These are phyloP conservation scores for Yarrowia sp. DNA, from an alignment of 805 yeast genomes.

Conservation along the genomic window DNA sequence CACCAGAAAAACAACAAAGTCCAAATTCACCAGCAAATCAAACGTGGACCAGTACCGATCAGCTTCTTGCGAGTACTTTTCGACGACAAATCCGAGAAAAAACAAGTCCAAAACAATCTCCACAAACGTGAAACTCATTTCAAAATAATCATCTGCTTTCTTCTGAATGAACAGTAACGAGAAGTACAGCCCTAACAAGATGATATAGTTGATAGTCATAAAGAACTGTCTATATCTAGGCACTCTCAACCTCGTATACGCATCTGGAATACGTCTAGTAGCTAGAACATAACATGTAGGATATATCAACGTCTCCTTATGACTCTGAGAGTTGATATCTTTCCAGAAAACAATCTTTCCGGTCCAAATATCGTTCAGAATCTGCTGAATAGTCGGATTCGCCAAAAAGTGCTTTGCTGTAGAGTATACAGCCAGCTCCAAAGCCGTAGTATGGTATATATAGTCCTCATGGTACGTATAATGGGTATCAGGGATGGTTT, in stretches of 20 bases:
- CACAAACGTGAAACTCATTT: background rate
- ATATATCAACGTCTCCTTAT: slow-evolving; percentile 32
- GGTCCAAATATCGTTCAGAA: slow-evolving; percentile 37
- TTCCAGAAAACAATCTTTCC: slow-evolving; percentile 41
- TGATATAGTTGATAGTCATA: slow-evolving; percentile 8
- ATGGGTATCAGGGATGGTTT: background rate
- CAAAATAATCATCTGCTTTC: background rate
- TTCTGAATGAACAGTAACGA: slow-evolving; percentile 3
- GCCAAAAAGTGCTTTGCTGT: slow-evolving; percentile 36
- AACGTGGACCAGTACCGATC: slow-evolving; percentile 16
- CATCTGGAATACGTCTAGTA: background rate
- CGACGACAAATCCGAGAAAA: slow-evolving; percentile 8
- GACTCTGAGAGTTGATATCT: slow-evolving; percentile 33
- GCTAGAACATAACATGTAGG: background rate
- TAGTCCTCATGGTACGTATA: background rate
- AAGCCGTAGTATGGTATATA: background rate
- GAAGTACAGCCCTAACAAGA: background rate
- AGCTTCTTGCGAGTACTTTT: background rate
- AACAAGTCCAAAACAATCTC: background rate
- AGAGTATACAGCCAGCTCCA: slow-evolving; percentile 1
- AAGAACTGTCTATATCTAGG: background rate
- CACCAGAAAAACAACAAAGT: slow-evolving; percentile 1
- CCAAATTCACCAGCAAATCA: slow-evolving; percentile 1
- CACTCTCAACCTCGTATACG: background rate
- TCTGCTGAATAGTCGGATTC: slow-evolving; percentile 35